Conservation (phyloP, 106 monocot species). For the Phalaenopsis equestris region DNA sequence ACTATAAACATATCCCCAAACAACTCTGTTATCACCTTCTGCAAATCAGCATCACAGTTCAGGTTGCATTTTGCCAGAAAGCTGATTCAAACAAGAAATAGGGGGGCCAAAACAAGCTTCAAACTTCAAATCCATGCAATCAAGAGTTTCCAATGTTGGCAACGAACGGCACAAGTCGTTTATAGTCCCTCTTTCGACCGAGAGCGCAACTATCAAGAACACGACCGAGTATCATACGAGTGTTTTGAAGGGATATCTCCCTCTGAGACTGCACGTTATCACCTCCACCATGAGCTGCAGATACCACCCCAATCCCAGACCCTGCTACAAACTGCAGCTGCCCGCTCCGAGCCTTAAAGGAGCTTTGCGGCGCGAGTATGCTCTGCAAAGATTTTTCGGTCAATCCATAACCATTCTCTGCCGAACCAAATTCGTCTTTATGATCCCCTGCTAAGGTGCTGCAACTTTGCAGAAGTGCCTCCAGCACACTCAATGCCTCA, state of each 20-base stretch:
- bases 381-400: conserved; percentile 42
- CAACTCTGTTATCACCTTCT: background rate
- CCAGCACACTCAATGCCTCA: conserved; percentile 88
- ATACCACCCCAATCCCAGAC: conserved; percentile 35
- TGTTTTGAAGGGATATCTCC: conserved; percentile 80
- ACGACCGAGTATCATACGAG: conserved; percentile 72
- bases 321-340: conserved; percentile 57
- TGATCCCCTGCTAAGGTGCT: conserved; percentile 42
- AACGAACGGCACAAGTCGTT: conserved; percentile 93
- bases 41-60: background rate
- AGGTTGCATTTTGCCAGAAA: background rate
- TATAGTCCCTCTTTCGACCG: conserved; percentile 84
- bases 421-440: conserved; percentile 31
- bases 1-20: background rate
- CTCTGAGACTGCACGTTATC: conserved; percentile 50
- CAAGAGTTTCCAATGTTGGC: conserved; percentile 16
- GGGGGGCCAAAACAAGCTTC: background rate
- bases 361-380: conserved; percentile 65
- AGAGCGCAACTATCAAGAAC: conserved; percentile 89
- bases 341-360: conserved; percentile 88
- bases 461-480: conserved; percentile 85
- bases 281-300: conserved; percentile 11
- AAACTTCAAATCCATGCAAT: background rate
- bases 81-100: background rate
- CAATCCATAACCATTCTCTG: conserved; percentile 37